Evolutionary conservation across 441 rosid species (phyloP), one percentile per base, ranked within the genome.

Genomic region (Populus hybrid): DNA sequence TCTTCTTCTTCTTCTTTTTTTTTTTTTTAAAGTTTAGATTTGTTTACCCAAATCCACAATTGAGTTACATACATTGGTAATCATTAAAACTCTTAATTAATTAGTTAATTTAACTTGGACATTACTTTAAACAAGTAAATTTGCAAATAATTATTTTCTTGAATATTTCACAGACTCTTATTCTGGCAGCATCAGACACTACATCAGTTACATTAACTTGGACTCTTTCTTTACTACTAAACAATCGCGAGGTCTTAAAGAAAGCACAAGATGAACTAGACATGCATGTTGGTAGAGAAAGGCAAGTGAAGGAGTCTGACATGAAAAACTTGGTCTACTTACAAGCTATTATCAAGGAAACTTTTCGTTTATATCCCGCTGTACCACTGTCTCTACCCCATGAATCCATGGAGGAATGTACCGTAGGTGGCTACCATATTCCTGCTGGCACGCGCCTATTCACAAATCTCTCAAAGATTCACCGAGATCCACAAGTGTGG

Each of bases 261-360:
- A 88, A 82, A 76, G 93, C 81, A 0, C 91, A 88, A 72, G 74
- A 81, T 8, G 93, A 91, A 77, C 18, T 90, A 36, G 95, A 91
- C 79, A 30, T 67, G 6, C 82, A 82, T 21, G 86, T 92, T 24
- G 91, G 97, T 1, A 69, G 3, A 67, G 87, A 88, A 2, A 76
- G 89, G 23, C 77, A 18, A 30, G 93, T 91, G 1, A 67, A 80
- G 6, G 95, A 88, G 18, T 83, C 88, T 0, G 93, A 91, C 73
- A 32, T 85, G 9, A 46, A 73, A n/a, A 83, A 82, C 5, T 77
- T 92, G 11, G 84, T 73, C 6, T 87, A 88, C 73, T 86, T 88
- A 8, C 86, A 88, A 77, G 92, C 95, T 3, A 83, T 87, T 23
- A 21, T 88, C 30, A 91, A 91, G 72, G 92, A 88, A 76, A 76